A percentile compares a stretch with the other conserved stretches of the same genome.
These are phyloP conservation scores for Candida takata DNA, from an alignment of 805 yeast species.

Conservation along the genomic window DNA sequence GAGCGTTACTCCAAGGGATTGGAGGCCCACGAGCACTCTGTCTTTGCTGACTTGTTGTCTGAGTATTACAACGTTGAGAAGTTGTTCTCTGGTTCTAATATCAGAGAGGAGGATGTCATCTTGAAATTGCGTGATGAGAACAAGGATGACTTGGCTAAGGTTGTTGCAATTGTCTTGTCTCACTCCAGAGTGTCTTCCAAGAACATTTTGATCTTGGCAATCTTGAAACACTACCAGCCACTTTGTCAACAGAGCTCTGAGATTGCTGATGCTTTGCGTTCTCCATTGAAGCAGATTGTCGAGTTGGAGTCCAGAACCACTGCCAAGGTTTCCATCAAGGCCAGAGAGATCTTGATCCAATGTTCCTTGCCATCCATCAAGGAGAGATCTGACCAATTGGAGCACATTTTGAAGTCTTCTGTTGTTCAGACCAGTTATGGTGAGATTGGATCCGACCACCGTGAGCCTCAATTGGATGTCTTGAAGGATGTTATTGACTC, in stretches of 20 bases:
- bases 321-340: conserved; percentile 90
- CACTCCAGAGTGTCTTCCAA: conserved; percentile 92
- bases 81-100: conserved; percentile 67
- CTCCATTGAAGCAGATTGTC: conserved; percentile 69
- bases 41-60: conserved; percentile 60
- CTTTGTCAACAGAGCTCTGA: conserved; percentile 64
- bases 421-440: conserved; percentile 90
- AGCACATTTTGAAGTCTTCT: conserved; percentile 87
- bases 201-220: conserved; percentile 82
- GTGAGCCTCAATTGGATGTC: conserved; percentile 73
- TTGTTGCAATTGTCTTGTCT: conserved; percentile 68
- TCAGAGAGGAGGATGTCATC: conserved; percentile 84
- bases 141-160: conserved; percentile 66
- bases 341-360: conserved; percentile 93
- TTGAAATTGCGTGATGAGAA: conserved; percentile 83
- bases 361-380: conserved; percentile 94
- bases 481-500: conserved; percentile 93
- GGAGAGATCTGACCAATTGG: conserved; percentile 95
- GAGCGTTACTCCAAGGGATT: conserved; percentile 67
- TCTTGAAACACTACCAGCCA: conserved; percentile 76
- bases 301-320: conserved; percentile 86
- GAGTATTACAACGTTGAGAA: conserved; percentile 75
- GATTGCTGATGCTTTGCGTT: conserved; percentile 61
- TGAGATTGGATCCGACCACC: conserved; percentile 66
- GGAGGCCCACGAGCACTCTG: conserved; percentile 73